phyloP scores from a whole-genome alignment of 257 asterid species.

The Parsonsia alboflavescens region DNA sequence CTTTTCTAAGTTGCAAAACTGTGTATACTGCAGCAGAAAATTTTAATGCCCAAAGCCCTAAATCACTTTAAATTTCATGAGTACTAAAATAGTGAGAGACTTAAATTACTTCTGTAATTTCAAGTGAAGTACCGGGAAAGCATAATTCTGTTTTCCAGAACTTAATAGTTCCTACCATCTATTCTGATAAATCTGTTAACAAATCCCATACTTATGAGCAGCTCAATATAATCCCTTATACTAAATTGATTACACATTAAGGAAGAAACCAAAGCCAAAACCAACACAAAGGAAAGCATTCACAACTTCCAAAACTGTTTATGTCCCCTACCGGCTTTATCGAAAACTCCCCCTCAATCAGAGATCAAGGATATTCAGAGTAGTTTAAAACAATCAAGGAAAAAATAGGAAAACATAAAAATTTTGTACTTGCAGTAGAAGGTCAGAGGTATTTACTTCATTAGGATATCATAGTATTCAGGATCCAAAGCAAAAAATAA shows the following conservation, averaged over 20 bases:
- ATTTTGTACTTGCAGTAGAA: background rate
- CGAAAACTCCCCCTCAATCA: background rate
- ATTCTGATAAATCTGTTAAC: background rate
- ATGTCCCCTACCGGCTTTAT: background rate
- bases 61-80: background rate
- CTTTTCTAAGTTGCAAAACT: background rate
- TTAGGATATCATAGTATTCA: conserved; percentile 90
- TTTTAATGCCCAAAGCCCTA: background rate
- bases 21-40: background rate
- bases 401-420: background rate
- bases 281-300: background rate
- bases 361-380: background rate
- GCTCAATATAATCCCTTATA: background rate
- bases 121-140: background rate
- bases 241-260: background rate
- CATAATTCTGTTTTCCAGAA: background rate
- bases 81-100: background rate
- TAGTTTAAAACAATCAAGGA: background rate
- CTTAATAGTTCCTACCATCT: background rate
- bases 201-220: background rate
- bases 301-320: background rate
- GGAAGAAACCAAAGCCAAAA: background rate
- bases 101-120: background rate
- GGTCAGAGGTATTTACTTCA: conserved; percentile 57
- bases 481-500: conserved; percentile 85